Percentiles rank a stretch among this genome's conserved stretches.
These are phyloP conservation scores for Scalesia atractyloides DNA, from an alignment of 129 eudicot genomes.

Conservation along the genomic window DNA sequence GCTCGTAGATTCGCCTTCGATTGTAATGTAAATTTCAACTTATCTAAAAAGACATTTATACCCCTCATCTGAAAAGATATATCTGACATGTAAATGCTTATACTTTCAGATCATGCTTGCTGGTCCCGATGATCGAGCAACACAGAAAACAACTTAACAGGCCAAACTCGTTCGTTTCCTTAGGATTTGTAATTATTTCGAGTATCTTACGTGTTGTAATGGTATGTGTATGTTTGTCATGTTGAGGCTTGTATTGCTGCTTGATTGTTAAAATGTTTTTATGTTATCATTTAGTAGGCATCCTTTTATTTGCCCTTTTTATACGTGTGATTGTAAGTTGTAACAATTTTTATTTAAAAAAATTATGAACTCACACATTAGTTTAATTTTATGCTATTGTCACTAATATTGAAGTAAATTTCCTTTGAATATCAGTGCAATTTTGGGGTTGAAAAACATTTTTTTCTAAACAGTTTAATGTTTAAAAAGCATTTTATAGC, in stretches of 20 bases:
- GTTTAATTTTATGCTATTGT: not conserved
- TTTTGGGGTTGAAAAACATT: no score
- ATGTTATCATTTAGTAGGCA: conserved; percentile 25
- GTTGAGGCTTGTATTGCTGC: conserved; percentile 15
- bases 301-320: conserved; percentile 38
- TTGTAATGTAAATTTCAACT: conserved; percentile 78
- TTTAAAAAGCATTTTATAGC: no score
- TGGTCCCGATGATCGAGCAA: conserved; percentile 82
- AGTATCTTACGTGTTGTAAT: conserved; percentile 6
- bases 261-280: conserved; percentile 25
- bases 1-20: conserved; percentile 94
- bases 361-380: not conserved
- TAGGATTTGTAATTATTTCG: conserved; percentile 38
- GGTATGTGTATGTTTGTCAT: conserved; percentile 29
- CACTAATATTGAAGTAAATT: no score
- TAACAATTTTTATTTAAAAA: not conserved
- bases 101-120: conserved; percentile 70
- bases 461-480: no score
- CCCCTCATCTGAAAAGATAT: not conserved
- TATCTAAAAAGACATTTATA: not conserved
- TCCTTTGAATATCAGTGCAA: no score
- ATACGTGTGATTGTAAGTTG: not conserved
- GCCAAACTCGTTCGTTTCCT: not conserved
- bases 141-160: conserved; percentile 42
- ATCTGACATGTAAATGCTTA: not conserved